phyloP scores from a whole-genome alignment of 2,329 filamentous ascomycete species.

The Pyrenochaeta sp. region DNA sequence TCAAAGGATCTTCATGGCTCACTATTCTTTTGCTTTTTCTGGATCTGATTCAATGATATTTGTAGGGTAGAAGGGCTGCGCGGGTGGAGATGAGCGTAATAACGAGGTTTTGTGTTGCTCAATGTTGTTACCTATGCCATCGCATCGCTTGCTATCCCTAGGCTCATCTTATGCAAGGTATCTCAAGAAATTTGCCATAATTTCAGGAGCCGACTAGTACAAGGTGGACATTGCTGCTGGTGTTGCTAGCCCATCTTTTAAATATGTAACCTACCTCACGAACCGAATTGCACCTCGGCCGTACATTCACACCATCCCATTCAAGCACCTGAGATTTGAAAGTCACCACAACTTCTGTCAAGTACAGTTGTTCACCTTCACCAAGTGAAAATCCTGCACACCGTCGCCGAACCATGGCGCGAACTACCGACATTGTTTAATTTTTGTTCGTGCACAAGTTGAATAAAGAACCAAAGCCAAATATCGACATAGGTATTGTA shows the following conservation, averaged over 20 bases:
- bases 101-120: neutral
- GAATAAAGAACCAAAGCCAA: constrained; percentile 1
- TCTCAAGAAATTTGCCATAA: too few relatives aligned
- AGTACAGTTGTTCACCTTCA: constrained; percentile 3
- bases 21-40: neutral
- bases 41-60: neutral
- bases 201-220: neutral
- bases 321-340: neutral
- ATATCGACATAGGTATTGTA: neutral
- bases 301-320: neutral
- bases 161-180: neutral
- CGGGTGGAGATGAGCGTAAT: neutral
- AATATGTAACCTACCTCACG: neutral
- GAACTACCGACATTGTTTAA: neutral
- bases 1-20: neutral
- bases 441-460: constrained; percentile 14
- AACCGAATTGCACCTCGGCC: neutral
- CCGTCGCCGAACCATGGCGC: neutral
- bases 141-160: neutral
- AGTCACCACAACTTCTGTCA: neutral
- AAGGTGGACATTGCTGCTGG: neutral
- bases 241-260: neutral
- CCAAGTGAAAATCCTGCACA: neutral
- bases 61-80: neutral
- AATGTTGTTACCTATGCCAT: neutral